Conservation (phyloP, 1,284 basidiomycete species). For the Ganoderma meredithae region DNA sequence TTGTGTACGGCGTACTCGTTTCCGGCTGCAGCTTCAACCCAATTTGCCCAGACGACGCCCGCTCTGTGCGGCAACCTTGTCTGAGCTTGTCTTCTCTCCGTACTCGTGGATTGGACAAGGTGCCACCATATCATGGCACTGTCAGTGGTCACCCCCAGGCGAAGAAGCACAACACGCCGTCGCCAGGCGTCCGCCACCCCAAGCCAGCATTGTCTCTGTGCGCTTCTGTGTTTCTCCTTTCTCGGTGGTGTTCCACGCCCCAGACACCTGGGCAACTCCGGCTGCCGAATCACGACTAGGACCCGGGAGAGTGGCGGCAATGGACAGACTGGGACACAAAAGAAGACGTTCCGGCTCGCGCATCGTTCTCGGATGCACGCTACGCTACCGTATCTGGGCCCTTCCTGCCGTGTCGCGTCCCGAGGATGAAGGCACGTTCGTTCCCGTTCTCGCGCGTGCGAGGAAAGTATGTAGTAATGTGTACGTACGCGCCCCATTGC, state of each 20-base stretch:
- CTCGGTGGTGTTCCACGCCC: not conserved
- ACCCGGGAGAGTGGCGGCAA: not conserved
- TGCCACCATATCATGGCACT: not conserved
- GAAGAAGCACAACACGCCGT: not conserved
- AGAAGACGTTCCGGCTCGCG: not conserved
- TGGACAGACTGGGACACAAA: not conserved
- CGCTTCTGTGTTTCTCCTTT: not conserved
- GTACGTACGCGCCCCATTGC: slow-evolving; percentile 1
- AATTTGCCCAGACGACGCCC: not conserved
- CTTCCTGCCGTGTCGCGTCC: not conserved
- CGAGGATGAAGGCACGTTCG: not conserved
- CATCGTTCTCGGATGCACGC: not conserved
- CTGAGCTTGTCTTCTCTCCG: not conserved
- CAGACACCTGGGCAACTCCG: not conserved
- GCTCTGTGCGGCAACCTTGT: not conserved
- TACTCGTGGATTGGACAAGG: not conserved
- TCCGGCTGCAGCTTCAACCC: not conserved
- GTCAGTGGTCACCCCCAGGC: not conserved
- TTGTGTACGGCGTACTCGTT: not conserved
- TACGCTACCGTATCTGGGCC: not conserved
- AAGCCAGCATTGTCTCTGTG: not conserved
- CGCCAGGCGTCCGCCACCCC: not conserved
- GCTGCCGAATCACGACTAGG: not conserved
- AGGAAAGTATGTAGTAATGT: not conserved
- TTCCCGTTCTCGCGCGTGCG: not conserved